A percentile compares a stretch with the other conserved stretches of the same genome.
phyloP scores from a whole-genome alignment of 2,329 filamentous ascomycete species.

The Epichloe baconii region DNA sequence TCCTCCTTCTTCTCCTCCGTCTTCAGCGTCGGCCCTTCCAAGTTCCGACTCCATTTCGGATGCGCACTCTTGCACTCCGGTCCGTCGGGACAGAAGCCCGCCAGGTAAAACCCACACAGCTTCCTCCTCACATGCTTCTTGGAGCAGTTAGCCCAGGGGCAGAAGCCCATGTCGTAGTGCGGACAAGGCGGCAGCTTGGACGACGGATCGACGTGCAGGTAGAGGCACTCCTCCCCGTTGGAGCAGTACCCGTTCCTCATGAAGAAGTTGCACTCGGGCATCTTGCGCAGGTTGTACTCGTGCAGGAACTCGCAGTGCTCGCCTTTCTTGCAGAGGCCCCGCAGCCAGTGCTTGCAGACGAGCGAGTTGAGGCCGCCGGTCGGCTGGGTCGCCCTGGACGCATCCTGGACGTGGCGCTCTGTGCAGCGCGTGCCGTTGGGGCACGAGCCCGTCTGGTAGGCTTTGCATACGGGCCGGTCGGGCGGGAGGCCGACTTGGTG shows the following conservation, averaged over 20 bases:
- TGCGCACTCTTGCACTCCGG: conserved; percentile 69
- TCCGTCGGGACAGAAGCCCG: conserved; percentile 85
- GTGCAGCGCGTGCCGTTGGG: conserved; percentile 73
- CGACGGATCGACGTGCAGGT: conserved; percentile 78
- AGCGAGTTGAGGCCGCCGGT: conserved; percentile 57
- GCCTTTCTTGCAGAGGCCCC: conserved; percentile 94
- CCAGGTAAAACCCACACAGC: conserved; percentile 75
- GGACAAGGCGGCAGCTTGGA: conserved; percentile 69
- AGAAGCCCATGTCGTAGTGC: conserved; percentile 92
- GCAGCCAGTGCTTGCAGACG: conserved; percentile 98
- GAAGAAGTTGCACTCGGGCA: conserved; percentile 98
- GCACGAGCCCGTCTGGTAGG: conserved; percentile 76
- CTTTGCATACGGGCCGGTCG: conserved; percentile 70
- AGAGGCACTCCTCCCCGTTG: conserved; percentile 92
- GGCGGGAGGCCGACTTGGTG: conserved; percentile 75
- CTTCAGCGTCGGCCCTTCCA: conserved; percentile 64
- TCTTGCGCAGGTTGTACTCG: conserved; percentile 95
- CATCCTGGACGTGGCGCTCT: conserved; percentile 57
- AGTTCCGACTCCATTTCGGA: conserved; percentile 63
- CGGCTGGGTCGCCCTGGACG: conserved; percentile 14
- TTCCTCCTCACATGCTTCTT: conserved; percentile 78
- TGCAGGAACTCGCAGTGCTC: conserved; percentile 95
- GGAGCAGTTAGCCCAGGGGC: conserved; percentile 72
- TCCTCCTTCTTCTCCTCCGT: conserved; percentile 46
- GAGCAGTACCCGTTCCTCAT: conserved; percentile 87